Percentiles rank a stretch among this genome's conserved stretches.
phyloP scores from a whole-genome alignment of 106 monocot species.

The Dendrobium chrysotoxum region DNA sequence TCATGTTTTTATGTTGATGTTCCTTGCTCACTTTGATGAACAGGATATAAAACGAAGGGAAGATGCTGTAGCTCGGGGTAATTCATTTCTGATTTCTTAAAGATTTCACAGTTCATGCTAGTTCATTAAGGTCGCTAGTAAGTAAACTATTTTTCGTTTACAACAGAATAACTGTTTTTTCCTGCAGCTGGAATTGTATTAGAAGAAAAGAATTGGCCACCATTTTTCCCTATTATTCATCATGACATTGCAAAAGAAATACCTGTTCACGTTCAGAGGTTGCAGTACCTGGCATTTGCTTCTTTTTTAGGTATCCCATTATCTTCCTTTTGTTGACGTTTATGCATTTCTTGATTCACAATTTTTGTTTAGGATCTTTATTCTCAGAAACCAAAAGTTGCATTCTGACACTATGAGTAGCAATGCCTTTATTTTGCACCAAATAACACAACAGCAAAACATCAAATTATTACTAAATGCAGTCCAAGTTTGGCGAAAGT shows the following conservation, averaged over 20 bases:
- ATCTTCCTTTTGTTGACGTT: not conserved
- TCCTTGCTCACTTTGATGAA: not conserved
- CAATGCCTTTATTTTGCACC: too few relatives aligned
- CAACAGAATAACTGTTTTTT: not conserved
- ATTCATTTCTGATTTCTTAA: not conserved
- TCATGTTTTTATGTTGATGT: constrained; percentile 1
- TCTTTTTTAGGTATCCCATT: constrained; percentile 73
- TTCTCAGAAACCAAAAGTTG: not conserved
- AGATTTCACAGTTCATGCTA: not conserved
- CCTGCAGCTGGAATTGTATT: constrained; percentile 72
- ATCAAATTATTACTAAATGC: not conserved
- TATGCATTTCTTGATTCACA: not conserved
- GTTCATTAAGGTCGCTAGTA: not conserved
- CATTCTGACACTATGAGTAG: not conserved
- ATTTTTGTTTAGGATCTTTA: not conserved
- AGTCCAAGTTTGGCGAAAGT: not conserved
- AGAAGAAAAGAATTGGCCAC: constrained; percentile 95
- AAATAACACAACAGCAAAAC: too few relatives aligned
- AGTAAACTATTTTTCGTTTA: not conserved
- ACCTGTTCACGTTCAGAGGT: constrained; percentile 74
- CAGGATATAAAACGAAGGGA: constrained; percentile 23
- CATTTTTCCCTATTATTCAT: constrained; percentile 93
- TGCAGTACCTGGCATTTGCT: constrained; percentile 96
- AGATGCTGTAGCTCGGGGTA: constrained; percentile 18
- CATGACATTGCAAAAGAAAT: constrained; percentile 96